These are phyloP conservation scores for Leucosporidium scottii DNA, from an alignment of 768 basidiomycete genomes.

Conservation along the genomic window DNA sequence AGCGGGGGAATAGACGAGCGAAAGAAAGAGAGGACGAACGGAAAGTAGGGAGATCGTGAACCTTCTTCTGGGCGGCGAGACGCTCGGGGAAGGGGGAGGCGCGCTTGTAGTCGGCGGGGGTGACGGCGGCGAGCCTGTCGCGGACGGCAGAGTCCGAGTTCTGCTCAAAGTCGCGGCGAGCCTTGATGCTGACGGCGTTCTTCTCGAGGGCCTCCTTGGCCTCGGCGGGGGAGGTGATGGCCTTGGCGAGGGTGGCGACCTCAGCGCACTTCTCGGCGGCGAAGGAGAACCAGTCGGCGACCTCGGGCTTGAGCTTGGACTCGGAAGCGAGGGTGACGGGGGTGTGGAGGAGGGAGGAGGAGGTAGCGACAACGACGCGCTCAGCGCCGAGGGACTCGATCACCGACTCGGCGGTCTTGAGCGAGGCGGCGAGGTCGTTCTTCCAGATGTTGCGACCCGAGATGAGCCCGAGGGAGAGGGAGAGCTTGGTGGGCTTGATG, in stretches of 20 bases:
- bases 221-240: constrained; percentile 61
- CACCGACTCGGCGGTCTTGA: constrained; percentile 76
- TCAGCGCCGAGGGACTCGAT: constrained; percentile 72
- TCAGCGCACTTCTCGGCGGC: constrained; percentile 92
- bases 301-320: constrained; percentile 76
- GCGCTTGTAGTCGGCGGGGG: constrained; percentile 73
- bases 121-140: constrained; percentile 89
- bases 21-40: constrained; percentile 89
- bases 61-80: constrained; percentile 78
- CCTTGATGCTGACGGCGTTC: constrained; percentile 82
- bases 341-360: constrained; percentile 95
- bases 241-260: constrained; percentile 77
- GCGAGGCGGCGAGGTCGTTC: constrained; percentile 76
- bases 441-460: constrained; percentile 99
- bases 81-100: constrained; percentile 81
- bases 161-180: constrained; percentile 88
- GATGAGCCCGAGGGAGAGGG: constrained; percentile 88
- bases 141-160: constrained; percentile 90
- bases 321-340: constrained; percentile 92
- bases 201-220: constrained; percentile 70
- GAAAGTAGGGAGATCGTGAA: constrained; percentile 88
- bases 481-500: constrained; percentile 69
- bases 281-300: constrained; percentile 98
- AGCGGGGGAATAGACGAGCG: constrained; percentile 71
- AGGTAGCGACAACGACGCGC: constrained; percentile 87